Conservation (phyloP, 2,329 filamentous ascomycete genomes). For the Aspergillaceae sp. region DNA sequence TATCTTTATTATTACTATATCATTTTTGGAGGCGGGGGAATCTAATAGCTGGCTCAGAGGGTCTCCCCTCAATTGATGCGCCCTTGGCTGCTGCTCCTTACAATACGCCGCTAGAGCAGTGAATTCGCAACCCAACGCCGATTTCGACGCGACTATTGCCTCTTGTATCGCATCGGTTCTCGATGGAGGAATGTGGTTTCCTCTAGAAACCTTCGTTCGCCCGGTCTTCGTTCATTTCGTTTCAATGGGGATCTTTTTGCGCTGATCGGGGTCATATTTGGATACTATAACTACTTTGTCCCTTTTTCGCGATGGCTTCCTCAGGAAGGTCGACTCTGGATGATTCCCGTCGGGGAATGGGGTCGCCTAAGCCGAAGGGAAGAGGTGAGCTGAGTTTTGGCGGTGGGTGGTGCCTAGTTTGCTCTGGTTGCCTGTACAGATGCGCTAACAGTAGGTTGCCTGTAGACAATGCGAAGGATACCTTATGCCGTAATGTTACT, state of each 20-base stretch:
- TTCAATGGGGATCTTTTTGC: constrained; percentile 34
- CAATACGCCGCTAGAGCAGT: neutral
- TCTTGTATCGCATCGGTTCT: constrained; percentile 9
- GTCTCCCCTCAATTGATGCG: neutral
- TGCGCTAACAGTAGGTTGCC: constrained; percentile 6
- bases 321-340: constrained; percentile 36
- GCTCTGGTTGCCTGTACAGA: constrained; percentile 1
- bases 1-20: constrained; percentile 4
- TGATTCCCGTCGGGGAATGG: constrained; percentile 37
- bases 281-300: neutral
- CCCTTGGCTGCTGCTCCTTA: neutral
- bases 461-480: constrained; percentile 71
- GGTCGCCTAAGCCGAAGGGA: constrained; percentile 41
- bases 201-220: constrained; percentile 19
- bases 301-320: constrained; percentile 36
- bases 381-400: constrained; percentile 33
- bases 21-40: constrained; percentile 3
- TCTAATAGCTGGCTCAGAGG: neutral
- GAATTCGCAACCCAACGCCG: neutral
- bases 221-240: constrained; percentile 19
- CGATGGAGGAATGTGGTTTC: constrained; percentile 32
- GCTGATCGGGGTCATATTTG: constrained; percentile 27
- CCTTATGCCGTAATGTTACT: constrained; percentile 80
- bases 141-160: neutral
- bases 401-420: neutral